Evolutionary conservation across 345 rosid genomes (phyloP).

Genomic region (Euclidium syriacum): DNA sequence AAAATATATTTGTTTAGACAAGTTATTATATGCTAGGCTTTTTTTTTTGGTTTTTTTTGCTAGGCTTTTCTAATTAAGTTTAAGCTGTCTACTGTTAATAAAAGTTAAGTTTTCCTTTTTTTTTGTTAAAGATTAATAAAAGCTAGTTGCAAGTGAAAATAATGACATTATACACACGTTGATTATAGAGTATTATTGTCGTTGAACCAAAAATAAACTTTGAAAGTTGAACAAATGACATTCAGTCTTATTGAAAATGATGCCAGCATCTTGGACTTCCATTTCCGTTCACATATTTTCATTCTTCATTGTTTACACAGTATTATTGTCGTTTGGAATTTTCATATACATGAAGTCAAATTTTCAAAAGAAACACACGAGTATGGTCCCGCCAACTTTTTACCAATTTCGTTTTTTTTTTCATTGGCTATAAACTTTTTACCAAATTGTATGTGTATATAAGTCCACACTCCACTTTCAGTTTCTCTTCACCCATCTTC

Average conservation of each 20-base stretch:
- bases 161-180: not conserved
- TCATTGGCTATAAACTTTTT: constrained; percentile 6
- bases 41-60: too few relatives aligned
- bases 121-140: not conserved
- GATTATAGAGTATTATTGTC: too few relatives aligned
- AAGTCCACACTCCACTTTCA: constrained; percentile 4
- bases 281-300: not conserved
- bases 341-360: not conserved
- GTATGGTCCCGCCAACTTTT: constrained; percentile 12
- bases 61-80: too few relatives aligned
- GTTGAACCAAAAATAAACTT: too few relatives aligned
- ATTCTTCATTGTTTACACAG: not conserved
- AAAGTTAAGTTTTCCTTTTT: too few relatives aligned
- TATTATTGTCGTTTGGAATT: not conserved
- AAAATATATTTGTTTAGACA: not conserved
- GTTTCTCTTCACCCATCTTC: constrained; percentile 13
- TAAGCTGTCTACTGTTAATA: not conserved
- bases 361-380: not conserved
- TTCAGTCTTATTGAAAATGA: constrained; percentile 18
- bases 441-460: constrained; percentile 15
- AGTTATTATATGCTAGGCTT: too few relatives aligned
- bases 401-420: not conserved
- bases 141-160: not conserved
- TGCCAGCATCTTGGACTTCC: constrained; percentile 19
- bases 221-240: constrained; percentile 4